Evolutionary conservation across 2,329 filamentous ascomycete species (phyloP).

Genomic region (Ramularia endophylla): DNA sequence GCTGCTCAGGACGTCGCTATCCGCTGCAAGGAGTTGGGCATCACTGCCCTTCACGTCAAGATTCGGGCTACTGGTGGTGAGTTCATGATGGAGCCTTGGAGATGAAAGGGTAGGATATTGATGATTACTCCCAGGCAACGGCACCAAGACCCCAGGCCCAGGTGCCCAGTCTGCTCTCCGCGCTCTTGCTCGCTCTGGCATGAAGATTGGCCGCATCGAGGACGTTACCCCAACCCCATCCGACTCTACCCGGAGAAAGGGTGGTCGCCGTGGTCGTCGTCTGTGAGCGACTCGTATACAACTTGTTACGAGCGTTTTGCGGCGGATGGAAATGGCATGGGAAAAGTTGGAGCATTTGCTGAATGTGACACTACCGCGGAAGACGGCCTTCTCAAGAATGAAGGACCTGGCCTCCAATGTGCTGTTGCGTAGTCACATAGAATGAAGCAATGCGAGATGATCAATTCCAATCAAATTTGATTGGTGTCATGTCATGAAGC

Average conservation of each 20-base stretch:
- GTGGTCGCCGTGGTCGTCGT: constrained; percentile 99
- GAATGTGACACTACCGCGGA: constrained; percentile 34
- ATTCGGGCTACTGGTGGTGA: constrained; percentile 97
- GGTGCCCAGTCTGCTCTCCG: constrained; percentile 99
- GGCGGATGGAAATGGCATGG: constrained; percentile 13
- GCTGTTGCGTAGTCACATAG: constrained; percentile 22
- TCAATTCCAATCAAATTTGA: background rate
- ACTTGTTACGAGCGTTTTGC: constrained; percentile 13
- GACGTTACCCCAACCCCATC: constrained; percentile 99
- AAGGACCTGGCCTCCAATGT: constrained; percentile 33
- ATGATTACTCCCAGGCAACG: constrained; percentile 62
- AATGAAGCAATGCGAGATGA: constrained; percentile 18
- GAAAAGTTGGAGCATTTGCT: constrained; percentile 21
- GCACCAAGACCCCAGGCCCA: constrained; percentile 99
- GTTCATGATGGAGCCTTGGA: constrained; percentile 28
- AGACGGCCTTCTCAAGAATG: constrained; percentile 29
- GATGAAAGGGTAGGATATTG: constrained; percentile 1
- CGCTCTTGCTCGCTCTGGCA: constrained; percentile 96
- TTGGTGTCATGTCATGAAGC: no score
- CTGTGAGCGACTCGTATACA: constrained; percentile 52
- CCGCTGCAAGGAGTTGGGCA: constrained; percentile 80
- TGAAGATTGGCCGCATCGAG: constrained; percentile 99
- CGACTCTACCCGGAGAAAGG: constrained; percentile 99
- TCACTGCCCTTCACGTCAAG: constrained; percentile 99
- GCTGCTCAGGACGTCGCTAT: constrained; percentile 87